Evolutionary conservation across 2,329 filamentous ascomycete genomes (phyloP), one percentile per base, ranked within the genome.

Genomic region (Exophiala oligosperma): DNA sequence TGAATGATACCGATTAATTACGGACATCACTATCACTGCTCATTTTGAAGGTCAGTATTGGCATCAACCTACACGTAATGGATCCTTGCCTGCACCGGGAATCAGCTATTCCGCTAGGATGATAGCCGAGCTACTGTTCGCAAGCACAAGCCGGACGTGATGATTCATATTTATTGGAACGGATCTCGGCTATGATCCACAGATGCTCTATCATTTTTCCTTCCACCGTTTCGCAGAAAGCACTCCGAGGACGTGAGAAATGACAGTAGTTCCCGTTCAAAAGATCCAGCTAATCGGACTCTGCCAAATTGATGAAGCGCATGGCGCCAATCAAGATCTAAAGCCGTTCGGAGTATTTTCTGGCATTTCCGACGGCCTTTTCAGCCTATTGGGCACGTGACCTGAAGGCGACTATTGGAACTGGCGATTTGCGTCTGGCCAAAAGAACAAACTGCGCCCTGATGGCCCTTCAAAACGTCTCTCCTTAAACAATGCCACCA

Each of bases 1-100:
- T 37, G 14, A 46, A 46, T 38, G 74, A 73, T 71, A 68, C 72
- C 63, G 66, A 71, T 41, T 58, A 38, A 61, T 35, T 28, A 32
- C 46, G 7, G 9, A 48, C 24, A 14, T 32, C 8, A 29, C 26
- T n/a, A 11, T 29, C 5, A 24, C 6, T n/a, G 46, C 8, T n/a
- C 24, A 32, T 28, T 8, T n/a, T 28, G 14, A 28, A 29, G 24
- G 46, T 17, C 23, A 48, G 24, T 29, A 26, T 26, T 28, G 46
- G 32, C 23, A 29, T 14, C 46, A 48, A 23, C 40, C 32, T 11
- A 35, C 32, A 9, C 9, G 32, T 35, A 6, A 35, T 9, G 11
- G 7, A 9, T 8, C 7, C 32, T 35, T 9, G 8, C 11, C 32
- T 11, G 32, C 32, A 35, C 32, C 32, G 32, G 26, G 32, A 35